Conservation (phyloP, 345 rosid species). For the Jatropha curcas region DNA sequence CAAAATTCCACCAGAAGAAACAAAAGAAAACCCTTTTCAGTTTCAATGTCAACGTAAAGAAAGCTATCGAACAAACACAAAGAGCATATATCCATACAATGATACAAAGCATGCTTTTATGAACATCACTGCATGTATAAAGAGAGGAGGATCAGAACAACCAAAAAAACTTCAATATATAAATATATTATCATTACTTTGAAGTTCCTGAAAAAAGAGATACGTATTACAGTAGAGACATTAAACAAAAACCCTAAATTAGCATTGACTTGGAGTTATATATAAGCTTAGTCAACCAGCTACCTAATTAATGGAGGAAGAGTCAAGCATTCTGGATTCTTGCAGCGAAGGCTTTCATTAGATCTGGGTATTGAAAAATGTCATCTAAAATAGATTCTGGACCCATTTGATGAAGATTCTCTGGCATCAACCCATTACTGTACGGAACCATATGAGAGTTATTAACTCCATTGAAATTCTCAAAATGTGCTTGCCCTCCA, state of each 20-base stretch:
- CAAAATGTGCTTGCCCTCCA: constrained; percentile 17
- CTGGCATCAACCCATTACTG: constrained; percentile 11
- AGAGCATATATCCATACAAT: not conserved
- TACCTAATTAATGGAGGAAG: not conserved
- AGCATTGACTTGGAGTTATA: not conserved
- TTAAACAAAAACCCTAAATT: not conserved
- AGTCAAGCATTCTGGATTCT: constrained; percentile 38
- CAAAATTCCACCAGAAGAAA: not conserved
- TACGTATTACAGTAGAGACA: too few relatives aligned
- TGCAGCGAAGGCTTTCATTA: constrained; percentile 34
- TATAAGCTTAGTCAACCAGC: too few relatives aligned
- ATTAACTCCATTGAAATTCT: constrained; percentile 27
- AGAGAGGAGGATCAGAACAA: not conserved
- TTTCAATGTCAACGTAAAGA: constrained; percentile 11
- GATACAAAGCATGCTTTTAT: constrained; percentile 3
- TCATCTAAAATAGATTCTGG: constrained; percentile 35
- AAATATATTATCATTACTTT: not conserved
- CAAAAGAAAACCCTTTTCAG: not conserved
- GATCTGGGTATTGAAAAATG: constrained; percentile 40
- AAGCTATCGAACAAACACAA: not conserved
- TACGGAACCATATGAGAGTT: constrained; percentile 13
- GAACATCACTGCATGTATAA: not conserved
- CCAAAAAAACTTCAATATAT: not conserved
- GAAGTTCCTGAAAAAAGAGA: too few relatives aligned
- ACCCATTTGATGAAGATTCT: constrained; percentile 24